phyloP scores from a whole-genome alignment of 805 yeast genomes.

The Hanseniaspora meyeri region DNA sequence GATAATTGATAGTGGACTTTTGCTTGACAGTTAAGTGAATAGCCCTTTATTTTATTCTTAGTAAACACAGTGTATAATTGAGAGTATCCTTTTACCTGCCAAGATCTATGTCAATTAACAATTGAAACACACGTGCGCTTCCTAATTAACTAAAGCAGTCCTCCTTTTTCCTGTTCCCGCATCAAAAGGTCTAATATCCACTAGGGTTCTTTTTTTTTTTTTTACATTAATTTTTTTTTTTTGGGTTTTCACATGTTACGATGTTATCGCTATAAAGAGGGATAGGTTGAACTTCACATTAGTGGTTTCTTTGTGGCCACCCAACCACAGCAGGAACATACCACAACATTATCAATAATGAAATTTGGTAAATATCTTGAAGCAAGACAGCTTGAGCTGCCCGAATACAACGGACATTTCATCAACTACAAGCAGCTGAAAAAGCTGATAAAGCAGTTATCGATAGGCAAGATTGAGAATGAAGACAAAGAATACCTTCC shows the following conservation, averaged over 20 bases:
- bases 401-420: constrained; percentile 87
- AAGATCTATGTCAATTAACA: too few relatives aligned
- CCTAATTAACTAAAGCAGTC: too few relatives aligned
- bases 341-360: constrained; percentile 29
- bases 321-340: background rate
- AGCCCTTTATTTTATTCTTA: too few relatives aligned
- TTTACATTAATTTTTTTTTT: too few relatives aligned
- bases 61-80: too few relatives aligned
- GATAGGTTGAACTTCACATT: background rate
- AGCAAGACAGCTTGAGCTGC: constrained; percentile 83
- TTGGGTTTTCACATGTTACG: too few relatives aligned
- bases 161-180: too few relatives aligned
- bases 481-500: background rate
- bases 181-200: too few relatives aligned
- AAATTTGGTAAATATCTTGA: constrained; percentile 94
- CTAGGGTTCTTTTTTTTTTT: background rate
- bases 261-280: background rate
- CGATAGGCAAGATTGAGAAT: constrained; percentile 19
- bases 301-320: too few relatives aligned
- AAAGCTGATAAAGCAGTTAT: constrained; percentile 76
- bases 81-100: background rate
- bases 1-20: too few relatives aligned
- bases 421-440: constrained; percentile 89
- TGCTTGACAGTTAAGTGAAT: too few relatives aligned
- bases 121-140: background rate